A percentile compares a stretch with the other conserved stretches of the same genome.
Evolutionary conservation across 2,329 filamentous ascomycete genomes (phyloP).

Genomic region (Colletotrichum theobromicola): DNA sequence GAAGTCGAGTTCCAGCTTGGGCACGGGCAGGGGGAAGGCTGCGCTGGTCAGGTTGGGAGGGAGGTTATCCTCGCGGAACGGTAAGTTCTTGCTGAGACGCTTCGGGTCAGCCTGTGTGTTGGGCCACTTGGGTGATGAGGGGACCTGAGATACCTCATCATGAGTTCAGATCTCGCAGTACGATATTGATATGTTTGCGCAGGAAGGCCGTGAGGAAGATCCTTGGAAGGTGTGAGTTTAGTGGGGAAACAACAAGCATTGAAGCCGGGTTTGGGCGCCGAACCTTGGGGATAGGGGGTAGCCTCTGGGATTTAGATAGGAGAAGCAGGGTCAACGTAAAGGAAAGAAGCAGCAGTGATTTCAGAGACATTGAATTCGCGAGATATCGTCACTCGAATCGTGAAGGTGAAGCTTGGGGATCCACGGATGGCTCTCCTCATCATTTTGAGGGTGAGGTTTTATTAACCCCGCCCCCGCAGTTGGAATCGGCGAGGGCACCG

Average conservation of each 20-base stretch:
- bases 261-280: neutral
- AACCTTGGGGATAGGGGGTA: neutral
- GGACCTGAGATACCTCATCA: conserved; percentile 7
- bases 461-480: conserved; percentile 10
- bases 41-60: conserved; percentile 45
- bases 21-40: conserved; percentile 47
- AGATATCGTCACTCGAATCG: neutral
- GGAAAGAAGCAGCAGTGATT: neutral
- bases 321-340: neutral
- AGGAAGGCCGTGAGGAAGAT: neutral
- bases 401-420: neutral
- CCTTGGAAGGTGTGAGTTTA: neutral
- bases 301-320: neutral
- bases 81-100: neutral
- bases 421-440: neutral
- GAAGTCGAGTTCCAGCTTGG: conserved; percentile 54
- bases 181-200: neutral
- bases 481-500: conserved; percentile 1
- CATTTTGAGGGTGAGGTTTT: neutral
- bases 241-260: neutral
- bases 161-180: neutral
- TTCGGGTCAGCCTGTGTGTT: neutral
- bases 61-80: conserved; percentile 11
- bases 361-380: neutral
- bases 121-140: neutral